phyloP scores from a whole-genome alignment of 805 yeast species.

The Ogataea henricii region DNA sequence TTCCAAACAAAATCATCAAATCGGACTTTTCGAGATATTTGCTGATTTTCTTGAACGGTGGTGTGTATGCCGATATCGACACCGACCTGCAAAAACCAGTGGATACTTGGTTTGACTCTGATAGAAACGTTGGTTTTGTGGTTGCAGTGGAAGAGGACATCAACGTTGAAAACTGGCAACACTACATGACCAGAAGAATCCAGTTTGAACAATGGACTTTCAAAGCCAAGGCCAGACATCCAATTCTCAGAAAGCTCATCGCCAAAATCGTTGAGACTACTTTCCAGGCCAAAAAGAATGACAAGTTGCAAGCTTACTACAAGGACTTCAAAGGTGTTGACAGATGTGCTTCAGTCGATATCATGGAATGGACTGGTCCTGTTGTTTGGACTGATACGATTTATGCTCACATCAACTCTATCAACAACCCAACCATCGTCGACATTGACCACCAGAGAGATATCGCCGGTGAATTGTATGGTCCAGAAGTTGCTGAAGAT shows the following conservation, averaged over 20 bases:
- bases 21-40: slow-evolving; percentile 61
- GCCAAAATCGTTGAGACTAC: slow-evolving; percentile 55
- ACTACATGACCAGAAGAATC: slow-evolving; percentile 51
- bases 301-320: slow-evolving; percentile 37
- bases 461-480: slow-evolving; percentile 32
- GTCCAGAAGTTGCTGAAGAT: slow-evolving; percentile 32
- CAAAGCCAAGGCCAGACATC: slow-evolving; percentile 63
- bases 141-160: slow-evolving; percentile 57
- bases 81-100: slow-evolving; percentile 57
- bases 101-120: slow-evolving; percentile 61
- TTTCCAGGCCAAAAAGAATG: slow-evolving; percentile 39
- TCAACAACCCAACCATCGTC: slow-evolving; percentile 36
- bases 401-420: slow-evolving; percentile 59
- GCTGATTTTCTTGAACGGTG: slow-evolving; percentile 55
- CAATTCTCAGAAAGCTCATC: slow-evolving; percentile 55
- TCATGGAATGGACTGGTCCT: slow-evolving; percentile 77
- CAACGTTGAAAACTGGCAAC: slow-evolving; percentile 54
- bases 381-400: slow-evolving; percentile 79
- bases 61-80: slow-evolving; percentile 63
- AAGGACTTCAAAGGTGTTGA: slow-evolving; percentile 40
- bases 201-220: slow-evolving; percentile 66
- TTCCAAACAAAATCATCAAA: slow-evolving; percentile 54
- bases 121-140: slow-evolving; percentile 53
- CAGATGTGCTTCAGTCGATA: slow-evolving; percentile 44
- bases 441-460: slow-evolving; percentile 36